These are phyloP conservation scores for Sporisorium graminicola DNA, from an alignment of 1,284 basidiomycete species.

Conservation along the genomic window DNA sequence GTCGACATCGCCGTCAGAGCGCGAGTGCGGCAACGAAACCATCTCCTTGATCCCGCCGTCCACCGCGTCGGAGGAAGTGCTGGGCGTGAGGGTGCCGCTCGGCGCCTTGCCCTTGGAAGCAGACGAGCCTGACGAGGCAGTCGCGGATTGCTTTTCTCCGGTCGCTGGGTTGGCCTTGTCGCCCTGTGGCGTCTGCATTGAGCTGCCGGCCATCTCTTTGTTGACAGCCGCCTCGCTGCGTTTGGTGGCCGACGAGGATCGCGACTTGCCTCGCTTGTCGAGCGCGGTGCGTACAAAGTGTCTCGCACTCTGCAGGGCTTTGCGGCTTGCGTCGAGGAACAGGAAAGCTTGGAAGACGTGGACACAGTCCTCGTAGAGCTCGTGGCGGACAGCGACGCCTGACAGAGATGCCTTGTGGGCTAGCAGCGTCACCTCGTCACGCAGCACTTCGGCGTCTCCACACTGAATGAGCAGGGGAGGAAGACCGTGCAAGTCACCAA, in stretches of 20 bases:
- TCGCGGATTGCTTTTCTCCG: constrained; percentile 25
- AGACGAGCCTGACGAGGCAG: constrained; percentile 4
- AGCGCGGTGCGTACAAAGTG: constrained; percentile 69
- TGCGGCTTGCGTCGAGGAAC: constrained; percentile 68
- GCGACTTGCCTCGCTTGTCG: constrained; percentile 58
- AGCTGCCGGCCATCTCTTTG: constrained; percentile 54
- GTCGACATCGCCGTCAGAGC: constrained; percentile 39
- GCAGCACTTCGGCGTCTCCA: constrained; percentile 91
- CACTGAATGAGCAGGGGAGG: constrained; percentile 93
- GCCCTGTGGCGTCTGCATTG: constrained; percentile 54
- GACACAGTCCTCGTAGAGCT: constrained; percentile 89
- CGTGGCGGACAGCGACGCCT: constrained; percentile 89
- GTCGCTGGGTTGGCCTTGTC: constrained; percentile 50
- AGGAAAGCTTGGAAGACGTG: constrained; percentile 70
- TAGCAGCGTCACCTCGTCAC: constrained; percentile 91
- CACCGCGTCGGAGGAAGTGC: constrained; percentile 17
- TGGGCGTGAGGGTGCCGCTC: constrained; percentile 24
- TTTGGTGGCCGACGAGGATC: constrained; percentile 68
- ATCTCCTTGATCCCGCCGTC: constrained; percentile 52
- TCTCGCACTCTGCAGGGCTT: constrained; percentile 67
- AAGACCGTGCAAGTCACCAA: constrained; percentile 86
- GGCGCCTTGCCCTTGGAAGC: constrained; percentile 19
- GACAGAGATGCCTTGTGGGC: constrained; percentile 91
- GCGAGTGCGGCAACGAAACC: constrained; percentile 35
- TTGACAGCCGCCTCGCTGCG: constrained; percentile 74